Base-by-base conservation (phyloP, 257 asterid genomes). In the Solanum clarkiae region DNA sequence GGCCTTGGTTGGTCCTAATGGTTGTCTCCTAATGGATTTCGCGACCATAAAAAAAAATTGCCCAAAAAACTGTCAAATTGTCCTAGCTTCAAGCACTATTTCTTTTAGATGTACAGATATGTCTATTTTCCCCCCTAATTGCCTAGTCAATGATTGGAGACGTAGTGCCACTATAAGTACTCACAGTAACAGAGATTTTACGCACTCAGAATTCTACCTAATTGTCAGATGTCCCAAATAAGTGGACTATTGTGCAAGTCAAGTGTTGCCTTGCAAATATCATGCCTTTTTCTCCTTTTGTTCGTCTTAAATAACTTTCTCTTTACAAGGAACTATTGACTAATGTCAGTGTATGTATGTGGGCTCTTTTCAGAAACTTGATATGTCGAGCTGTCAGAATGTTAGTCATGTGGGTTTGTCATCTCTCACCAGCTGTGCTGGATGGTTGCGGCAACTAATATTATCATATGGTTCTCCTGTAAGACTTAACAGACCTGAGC, bases 321-420 rank as follows among this genome's bases (percentile, higher is more conserved):
- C 24, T 53, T 14, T 17, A 17, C 11, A 62, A 74, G 70, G 10
- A 36, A 15, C 42, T 60, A 42, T 53, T 45, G 53, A 55, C 60
- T 51, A 63, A 29, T 59, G n/a, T 26, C 57, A 10, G 54, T 24
- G 1, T 26, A 77, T 29, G 11, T 63, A 45, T 85, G 57, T 84
- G 85, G 83, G 47, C 85, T n/a, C 89, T 87, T 80, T 81, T 86
- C 95, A 96, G 98, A 92, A 88, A 80, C 98, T 96, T 62, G 94
- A 96, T 90, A 92, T 96, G 92, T 94, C 99, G 9, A 92, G 97
- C 92, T 94, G 98, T 86, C 97, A 90, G 89, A 95, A 92, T 81
- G 90, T 94, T 54, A 94, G 95, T 72, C 94, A 91, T n/a, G 89
- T 91, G 75, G 97, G 97, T 47, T 90, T 96, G 88, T 96, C 97